phyloP scores from a whole-genome alignment of 2,329 filamentous ascomycete genomes.

The Beauveria rudraprayagi region DNA sequence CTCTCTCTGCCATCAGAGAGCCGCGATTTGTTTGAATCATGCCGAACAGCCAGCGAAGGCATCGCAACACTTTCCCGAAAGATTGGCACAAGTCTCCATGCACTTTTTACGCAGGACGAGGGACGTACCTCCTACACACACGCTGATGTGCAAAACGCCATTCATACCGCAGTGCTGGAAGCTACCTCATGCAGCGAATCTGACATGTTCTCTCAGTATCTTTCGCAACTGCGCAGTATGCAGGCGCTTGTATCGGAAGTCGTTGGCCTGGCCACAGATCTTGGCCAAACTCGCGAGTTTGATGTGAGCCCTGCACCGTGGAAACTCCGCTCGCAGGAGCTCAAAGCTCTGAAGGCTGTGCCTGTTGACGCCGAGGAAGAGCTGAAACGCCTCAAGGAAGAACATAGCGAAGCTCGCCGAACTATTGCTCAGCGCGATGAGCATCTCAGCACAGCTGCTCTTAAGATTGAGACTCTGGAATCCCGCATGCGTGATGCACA shows the following conservation, averaged over 20 bases:
- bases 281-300: constrained; percentile 70
- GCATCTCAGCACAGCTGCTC: constrained; percentile 74
- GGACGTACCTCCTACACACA: constrained; percentile 59
- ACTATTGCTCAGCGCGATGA: constrained; percentile 68
- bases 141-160: constrained; percentile 55
- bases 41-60: constrained; percentile 55
- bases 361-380: constrained; percentile 81
- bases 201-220: constrained; percentile 62
- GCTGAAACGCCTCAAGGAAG: constrained; percentile 69
- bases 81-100: constrained; percentile 59
- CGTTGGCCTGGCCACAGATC: constrained; percentile 58
- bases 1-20: constrained; percentile 65
- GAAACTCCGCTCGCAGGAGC: constrained; percentile 71
- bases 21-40: constrained; percentile 59
- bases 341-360: constrained; percentile 73
- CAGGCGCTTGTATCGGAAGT: constrained; percentile 61
- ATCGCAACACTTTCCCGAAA: constrained; percentile 59
- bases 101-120: constrained; percentile 59
- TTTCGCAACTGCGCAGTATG: constrained; percentile 57
- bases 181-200: constrained; percentile 51
- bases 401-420: constrained; percentile 69
- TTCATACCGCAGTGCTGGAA: constrained; percentile 43
- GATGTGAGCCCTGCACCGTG: constrained; percentile 71
- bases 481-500: constrained; percentile 77
- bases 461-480: constrained; percentile 89